These are phyloP conservation scores for Plantago rigida DNA, from an alignment of 305 asterid species.

Conservation along the genomic window DNA sequence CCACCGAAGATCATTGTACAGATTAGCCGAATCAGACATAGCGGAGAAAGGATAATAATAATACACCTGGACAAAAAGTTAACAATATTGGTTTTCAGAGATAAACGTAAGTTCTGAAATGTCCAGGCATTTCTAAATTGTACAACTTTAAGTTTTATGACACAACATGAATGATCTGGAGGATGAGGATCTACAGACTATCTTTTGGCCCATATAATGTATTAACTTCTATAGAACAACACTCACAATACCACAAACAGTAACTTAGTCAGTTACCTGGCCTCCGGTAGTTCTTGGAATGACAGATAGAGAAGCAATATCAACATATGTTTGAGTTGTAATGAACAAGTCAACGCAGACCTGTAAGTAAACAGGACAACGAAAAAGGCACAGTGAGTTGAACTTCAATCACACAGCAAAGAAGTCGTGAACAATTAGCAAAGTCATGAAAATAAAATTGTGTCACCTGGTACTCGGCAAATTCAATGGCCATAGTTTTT, in stretches of 20 bases:
- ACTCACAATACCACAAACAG: slow-evolving; percentile 13
- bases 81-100: slow-evolving; percentile 7
- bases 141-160: background rate
- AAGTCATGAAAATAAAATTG: slow-evolving; percentile 7
- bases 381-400: slow-evolving; percentile 17
- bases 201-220: background rate
- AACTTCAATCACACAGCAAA: slow-evolving; percentile 5
- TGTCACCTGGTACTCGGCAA: slow-evolving; percentile 86
- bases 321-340: slow-evolving; percentile 72
- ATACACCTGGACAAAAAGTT: slow-evolving; percentile 52
- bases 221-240: background rate
- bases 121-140: background rate
- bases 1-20: slow-evolving; percentile 98
- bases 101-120: background rate
- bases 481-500: slow-evolving; percentile 79
- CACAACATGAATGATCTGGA: no score
- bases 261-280: slow-evolving; percentile 40
- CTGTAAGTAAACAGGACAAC: slow-evolving; percentile 36
- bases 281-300: slow-evolving; percentile 89
- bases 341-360: slow-evolving; percentile 86
- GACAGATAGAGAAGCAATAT: slow-evolving; percentile 78
- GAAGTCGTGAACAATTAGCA: background rate
- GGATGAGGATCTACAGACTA: background rate
- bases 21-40: slow-evolving; percentile 86
- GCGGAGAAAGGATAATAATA: slow-evolving; percentile 95